phyloP scores from a whole-genome alignment of 306 rosid genomes.

The Nissolia schottii region DNA sequence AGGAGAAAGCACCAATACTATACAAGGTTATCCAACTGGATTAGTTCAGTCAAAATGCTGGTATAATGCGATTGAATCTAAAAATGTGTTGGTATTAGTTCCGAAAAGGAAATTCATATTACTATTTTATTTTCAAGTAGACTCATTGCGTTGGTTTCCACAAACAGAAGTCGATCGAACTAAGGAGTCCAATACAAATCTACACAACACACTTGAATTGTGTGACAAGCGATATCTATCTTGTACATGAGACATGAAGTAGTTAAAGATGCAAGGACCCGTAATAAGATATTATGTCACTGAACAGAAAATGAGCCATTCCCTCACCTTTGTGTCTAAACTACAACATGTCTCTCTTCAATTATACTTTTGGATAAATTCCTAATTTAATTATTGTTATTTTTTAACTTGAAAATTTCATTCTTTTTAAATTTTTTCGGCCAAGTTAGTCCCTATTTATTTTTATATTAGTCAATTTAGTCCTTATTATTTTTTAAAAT shows the following conservation, averaged over 20 bases:
- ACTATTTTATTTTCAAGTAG: not conserved
- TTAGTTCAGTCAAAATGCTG: not conserved
- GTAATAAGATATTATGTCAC: slow-evolving; percentile 10
- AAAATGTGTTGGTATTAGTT: not conserved
- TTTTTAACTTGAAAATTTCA: too few relatives aligned
- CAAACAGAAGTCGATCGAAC: not conserved
- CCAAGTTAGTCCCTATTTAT: too few relatives aligned
- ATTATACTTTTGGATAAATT: not conserved
- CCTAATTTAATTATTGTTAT: too few relatives aligned
- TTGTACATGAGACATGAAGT: slow-evolving; percentile 24
- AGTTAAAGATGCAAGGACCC: slow-evolving; percentile 25
- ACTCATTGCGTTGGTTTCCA: not conserved
- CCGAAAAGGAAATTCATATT: not conserved
- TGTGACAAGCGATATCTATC: slow-evolving; percentile 24
- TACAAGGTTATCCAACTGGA: not conserved
- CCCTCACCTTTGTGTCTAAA: not conserved
- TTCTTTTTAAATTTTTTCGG: too few relatives aligned
- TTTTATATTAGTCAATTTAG: too few relatives aligned
- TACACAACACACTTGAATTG: not conserved
- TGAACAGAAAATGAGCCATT: slow-evolving; percentile 3
- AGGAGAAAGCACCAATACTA: not conserved
- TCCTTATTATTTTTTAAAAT: too few relatives aligned
- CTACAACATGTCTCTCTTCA: not conserved
- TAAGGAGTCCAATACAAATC: slow-evolving; percentile 2
- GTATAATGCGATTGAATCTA: not conserved